phyloP scores from a whole-genome alignment of 176 grass and related monocot genomes.

The Puccinellia tenuiflora region DNA sequence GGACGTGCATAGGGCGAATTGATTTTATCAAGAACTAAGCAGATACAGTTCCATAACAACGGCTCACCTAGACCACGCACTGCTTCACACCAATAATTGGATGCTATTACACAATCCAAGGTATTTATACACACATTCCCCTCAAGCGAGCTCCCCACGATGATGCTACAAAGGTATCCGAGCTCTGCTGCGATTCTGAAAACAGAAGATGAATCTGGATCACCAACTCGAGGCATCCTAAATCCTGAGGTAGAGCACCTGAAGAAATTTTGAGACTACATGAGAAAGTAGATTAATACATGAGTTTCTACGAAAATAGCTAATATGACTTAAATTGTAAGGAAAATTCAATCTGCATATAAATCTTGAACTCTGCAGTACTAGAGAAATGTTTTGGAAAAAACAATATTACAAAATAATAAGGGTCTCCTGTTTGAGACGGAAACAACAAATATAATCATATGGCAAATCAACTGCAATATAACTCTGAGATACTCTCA shows the following conservation, averaged over 20 bases:
- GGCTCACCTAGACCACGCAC: not conserved
- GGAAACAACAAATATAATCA: too few relatives aligned
- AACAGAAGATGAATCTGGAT: not conserved
- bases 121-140: not conserved
- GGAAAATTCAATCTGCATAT: not conserved
- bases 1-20: not conserved
- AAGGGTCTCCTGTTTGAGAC: too few relatives aligned
- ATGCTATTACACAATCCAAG: not conserved
- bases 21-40: not conserved
- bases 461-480: too few relatives aligned
- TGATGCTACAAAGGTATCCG: not conserved
- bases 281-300: not conserved
- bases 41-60: not conserved
- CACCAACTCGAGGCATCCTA: not conserved
- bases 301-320: not conserved
- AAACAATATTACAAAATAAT: too few relatives aligned
- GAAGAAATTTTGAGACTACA: not conserved
- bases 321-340: not conserved
- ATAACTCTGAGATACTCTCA: too few relatives aligned
- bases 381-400: too few relatives aligned
- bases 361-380: not conserved
- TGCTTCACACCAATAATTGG: not conserved
- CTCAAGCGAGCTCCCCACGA: not conserved
- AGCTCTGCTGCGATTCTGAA: not conserved
- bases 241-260: not conserved